phyloP scores from a whole-genome alignment of 2,329 filamentous ascomycete genomes.

The Colletotrichum destructivum region DNA sequence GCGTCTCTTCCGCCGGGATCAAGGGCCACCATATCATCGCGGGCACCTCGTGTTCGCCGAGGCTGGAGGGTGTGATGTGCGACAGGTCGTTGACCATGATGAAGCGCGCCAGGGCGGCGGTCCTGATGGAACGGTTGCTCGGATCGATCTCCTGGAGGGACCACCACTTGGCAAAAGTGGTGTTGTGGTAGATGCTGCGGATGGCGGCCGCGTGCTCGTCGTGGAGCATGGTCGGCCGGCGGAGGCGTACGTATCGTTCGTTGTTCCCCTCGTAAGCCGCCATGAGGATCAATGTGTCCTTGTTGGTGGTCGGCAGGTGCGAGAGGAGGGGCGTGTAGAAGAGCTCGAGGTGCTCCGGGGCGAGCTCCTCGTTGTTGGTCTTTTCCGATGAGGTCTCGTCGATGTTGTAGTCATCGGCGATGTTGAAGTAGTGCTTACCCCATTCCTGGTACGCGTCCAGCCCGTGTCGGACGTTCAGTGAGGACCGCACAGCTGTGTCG shows the following conservation, averaged over 20 bases:
- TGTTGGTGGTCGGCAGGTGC: slow-evolving; percentile 55
- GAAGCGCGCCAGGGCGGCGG: slow-evolving; percentile 47
- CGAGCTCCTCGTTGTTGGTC: slow-evolving; percentile 38
- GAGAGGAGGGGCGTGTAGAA: slow-evolving; percentile 51
- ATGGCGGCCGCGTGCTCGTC: slow-evolving; percentile 49
- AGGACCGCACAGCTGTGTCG: slow-evolving; percentile 51
- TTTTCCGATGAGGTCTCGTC: slow-evolving; percentile 40
- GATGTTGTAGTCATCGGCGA: slow-evolving; percentile 51
- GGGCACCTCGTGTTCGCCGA: not conserved
- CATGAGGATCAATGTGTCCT: slow-evolving; percentile 55
- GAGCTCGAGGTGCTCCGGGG: slow-evolving; percentile 28
- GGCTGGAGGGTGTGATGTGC: slow-evolving; percentile 15
- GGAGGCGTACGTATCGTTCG: slow-evolving; percentile 56
- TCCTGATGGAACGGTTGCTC: slow-evolving; percentile 1
- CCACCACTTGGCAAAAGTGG: slow-evolving; percentile 55
- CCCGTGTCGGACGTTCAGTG: slow-evolving; percentile 12
- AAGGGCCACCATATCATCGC: slow-evolving; percentile 32
- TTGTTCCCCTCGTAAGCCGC: slow-evolving; percentile 57
- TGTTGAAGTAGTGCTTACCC: slow-evolving; percentile 44
- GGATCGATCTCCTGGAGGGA: slow-evolving; percentile 14
- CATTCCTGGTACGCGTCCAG: slow-evolving; percentile 26
- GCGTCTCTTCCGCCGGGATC: not conserved
- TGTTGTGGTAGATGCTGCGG: slow-evolving; percentile 56
- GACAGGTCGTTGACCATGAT: slow-evolving; percentile 51
- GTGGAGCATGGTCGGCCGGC: slow-evolving; percentile 47